Conservation (phyloP, 352 stramenopile genomes). For the Phytophthora pluvialis region DNA sequence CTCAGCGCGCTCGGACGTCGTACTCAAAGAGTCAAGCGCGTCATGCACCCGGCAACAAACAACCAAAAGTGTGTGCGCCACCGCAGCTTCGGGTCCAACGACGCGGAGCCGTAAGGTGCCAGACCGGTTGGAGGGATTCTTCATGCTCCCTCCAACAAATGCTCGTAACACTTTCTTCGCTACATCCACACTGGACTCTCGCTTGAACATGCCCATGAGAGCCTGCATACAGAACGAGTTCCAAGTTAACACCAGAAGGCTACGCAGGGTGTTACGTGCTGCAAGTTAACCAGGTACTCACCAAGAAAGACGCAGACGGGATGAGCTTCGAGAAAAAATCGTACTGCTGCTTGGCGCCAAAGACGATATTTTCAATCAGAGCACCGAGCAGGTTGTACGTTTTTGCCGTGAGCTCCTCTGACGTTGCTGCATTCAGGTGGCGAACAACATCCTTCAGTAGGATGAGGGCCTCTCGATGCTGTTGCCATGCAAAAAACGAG, state of each 20-base stretch:
- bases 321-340: slow-evolving; percentile 83
- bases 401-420: slow-evolving; percentile 61
- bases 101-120: slow-evolving; percentile 65
- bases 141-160: slow-evolving; percentile 59
- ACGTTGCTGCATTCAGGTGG: slow-evolving; percentile 71
- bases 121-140: slow-evolving; percentile 24
- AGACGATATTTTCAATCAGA: slow-evolving; percentile 82
- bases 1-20: slow-evolving; percentile 58
- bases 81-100: slow-evolving; percentile 69
- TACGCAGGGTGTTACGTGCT: not conserved
- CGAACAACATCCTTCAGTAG: slow-evolving; percentile 88
- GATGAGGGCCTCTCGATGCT: slow-evolving; percentile 80
- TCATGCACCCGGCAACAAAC: slow-evolving; percentile 87
- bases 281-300: slow-evolving; percentile 20
- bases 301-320: slow-evolving; percentile 75
- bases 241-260: not conserved
- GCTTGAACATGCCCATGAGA: slow-evolving; percentile 89
- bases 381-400: slow-evolving; percentile 74
- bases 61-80: slow-evolving; percentile 89
- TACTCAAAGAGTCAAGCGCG: slow-evolving; percentile 81
- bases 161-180: slow-evolving; percentile 86
- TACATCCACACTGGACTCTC: slow-evolving; percentile 77
- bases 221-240: slow-evolving; percentile 30
- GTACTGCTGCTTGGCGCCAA: slow-evolving; percentile 67
- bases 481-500: slow-evolving; percentile 5